These are phyloP conservation scores for Dalbergia cochinchinensis DNA, from an alignment of 306 rosid genomes.

Conservation along the genomic window DNA sequence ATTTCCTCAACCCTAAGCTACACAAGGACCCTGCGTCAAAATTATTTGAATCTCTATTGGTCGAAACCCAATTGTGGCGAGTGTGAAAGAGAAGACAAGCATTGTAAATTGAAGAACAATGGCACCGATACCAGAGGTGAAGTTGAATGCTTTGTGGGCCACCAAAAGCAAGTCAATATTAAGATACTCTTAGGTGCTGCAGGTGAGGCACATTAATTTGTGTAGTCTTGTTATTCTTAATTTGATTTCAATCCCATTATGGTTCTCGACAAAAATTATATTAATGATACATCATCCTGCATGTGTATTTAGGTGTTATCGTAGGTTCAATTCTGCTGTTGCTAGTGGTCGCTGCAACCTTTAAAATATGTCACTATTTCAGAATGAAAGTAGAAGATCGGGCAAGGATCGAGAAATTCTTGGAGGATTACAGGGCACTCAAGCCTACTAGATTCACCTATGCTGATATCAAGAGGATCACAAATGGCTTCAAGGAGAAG, in stretches of 20 bases:
- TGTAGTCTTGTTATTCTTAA: background rate
- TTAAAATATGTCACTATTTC: background rate
- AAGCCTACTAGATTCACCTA: conserved; percentile 30
- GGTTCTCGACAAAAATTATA: no score
- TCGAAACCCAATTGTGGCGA: conserved; percentile 25
- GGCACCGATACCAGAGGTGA: conserved; percentile 10
- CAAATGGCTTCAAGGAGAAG: conserved; percentile 8
- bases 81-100: conserved; percentile 27
- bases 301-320: background rate
- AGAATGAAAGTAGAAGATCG: conserved; percentile 22
- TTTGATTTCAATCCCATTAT: no score
- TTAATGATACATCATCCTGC: background rate
- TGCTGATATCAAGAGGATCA: conserved; percentile 18
- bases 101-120: conserved; percentile 32
- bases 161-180: background rate
- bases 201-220: conserved; percentile 19
- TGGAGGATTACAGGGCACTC: conserved; percentile 28
- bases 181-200: background rate
- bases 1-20: background rate
- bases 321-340: background rate
- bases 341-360: background rate
- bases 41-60: background rate
- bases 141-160: conserved; percentile 28
- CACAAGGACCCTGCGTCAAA: background rate
- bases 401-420: conserved; percentile 16